Base-by-base conservation (phyloP, 2,329 filamentous ascomycete species). In the Pestalotiopsis sp. region DNA sequence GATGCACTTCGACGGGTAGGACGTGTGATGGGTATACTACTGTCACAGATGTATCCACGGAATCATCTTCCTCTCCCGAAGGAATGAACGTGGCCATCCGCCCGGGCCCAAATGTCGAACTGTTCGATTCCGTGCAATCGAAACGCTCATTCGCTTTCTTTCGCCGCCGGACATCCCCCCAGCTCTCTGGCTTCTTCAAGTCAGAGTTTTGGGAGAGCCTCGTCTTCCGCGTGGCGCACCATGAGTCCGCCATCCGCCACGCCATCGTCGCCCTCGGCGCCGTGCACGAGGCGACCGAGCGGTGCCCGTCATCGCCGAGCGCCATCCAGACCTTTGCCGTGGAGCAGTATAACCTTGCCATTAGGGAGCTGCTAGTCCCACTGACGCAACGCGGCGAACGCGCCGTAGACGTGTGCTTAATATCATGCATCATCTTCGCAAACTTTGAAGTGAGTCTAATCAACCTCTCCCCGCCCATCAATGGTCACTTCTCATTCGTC, bases 131-230 rank as follows among this genome's bases (percentile, higher is more conserved):
- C 12, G 3, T 31, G 38, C 17, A 61, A 58, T 65, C 67, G 17
- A 58, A 61, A 13, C 45, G 62, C 9, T 65, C 67, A 12, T 68
- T 68, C 38, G 62, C 61, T 1, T 68, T 68, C 31, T 68, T 68
- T n/a, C 45, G 59, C 0, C 61, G 65, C n/a, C 62, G 67, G 36
- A 65, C 67, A 12, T 49, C 61, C 5, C 67, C 61, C 1, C 67
- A 68, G 59, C 67, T 68, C 1, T 62, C 67, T 1, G 67, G 67
- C 27, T 68, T 68, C 36, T 68, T 68, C 31, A 52, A 62, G 31
- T 68, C 67, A 12, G 61, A 68, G n/a, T 68, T 68, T 36, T 64
- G 67, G 67, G 67, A 68, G 60, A 58, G 62, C 6, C 27, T 59
- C 31, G 67, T 68, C 9, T 52, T 68, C 25, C 67, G 41, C 23